Evolutionary conservation across 1,284 basidiomycete genomes (phyloP), one percentile per base, ranked within the genome.

Genomic region (Macrocystidia cucumis): DNA sequence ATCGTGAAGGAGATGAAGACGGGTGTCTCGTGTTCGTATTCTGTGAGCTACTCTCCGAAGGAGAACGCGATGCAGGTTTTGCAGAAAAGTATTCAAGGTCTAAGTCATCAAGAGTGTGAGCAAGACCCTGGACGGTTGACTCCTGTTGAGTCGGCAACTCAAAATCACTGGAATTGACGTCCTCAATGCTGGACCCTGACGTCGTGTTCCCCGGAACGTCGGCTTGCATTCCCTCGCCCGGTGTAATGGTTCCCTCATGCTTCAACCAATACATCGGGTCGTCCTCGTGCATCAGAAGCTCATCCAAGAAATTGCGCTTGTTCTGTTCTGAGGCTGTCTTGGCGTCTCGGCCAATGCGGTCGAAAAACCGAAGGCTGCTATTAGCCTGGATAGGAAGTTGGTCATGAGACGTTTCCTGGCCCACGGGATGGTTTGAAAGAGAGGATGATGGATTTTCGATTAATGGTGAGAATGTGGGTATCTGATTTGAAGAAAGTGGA

Each of bases 181-280:
- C 23, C 19, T 34, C 24, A 20, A 12, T 20, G 19, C 11, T 12
- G 20, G 17, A 5, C 11, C 8, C 21, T 9, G 30, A n/a, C 14
- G 7, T 25, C 14, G 8, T 3, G 9, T 9, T 17, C 16, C 22
- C 21, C 4, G 11, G 20, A 17, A n/a, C 11, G 5, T 3, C 19
- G 5, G 29, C 11, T 5, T 5, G 29, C n/a, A 30, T 12, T 5
- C 5, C 11, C 17, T 11, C 19, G 11, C 17, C 11, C n/a, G n/a
- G 17, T 30, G 11, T n/a, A 12, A 18, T 4, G 29, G 29, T 30
- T 4, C 19, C 36, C 14, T 44, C 38, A 11, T 47, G 46, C 18
- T 55, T 54, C 32, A 66, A 39, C 56, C 75, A 82, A 46, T 73
- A 78, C 44, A 83, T 50, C 1, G 80, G 80, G 51, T 84, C 78